Conservation (phyloP, 2,329 filamentous ascomycete species). For the Talaromyces sp. region DNA sequence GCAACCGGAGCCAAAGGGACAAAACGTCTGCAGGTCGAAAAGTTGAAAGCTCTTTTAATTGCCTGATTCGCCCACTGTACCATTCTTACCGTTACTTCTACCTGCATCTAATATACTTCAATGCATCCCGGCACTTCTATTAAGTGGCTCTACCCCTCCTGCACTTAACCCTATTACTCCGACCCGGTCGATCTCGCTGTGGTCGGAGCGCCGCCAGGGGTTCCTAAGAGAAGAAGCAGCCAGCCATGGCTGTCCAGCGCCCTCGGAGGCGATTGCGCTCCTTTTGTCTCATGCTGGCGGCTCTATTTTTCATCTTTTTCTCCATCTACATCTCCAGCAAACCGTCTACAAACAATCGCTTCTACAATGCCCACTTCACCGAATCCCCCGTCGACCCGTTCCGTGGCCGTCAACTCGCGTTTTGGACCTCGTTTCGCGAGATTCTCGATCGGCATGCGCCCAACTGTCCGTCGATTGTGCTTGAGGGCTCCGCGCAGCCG, state of each 20-base stretch:
- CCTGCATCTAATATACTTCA: not conserved
- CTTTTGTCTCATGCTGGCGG: conserved; percentile 13
- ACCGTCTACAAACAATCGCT: conserved; percentile 17
- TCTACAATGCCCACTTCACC: conserved; percentile 18
- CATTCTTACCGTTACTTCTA: too few species aligned
- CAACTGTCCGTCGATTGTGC: conserved; percentile 29
- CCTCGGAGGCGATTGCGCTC: conserved; percentile 16
- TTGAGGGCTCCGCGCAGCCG: conserved; percentile 23
- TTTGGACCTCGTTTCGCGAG: conserved; percentile 36
- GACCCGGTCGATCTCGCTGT: not conserved
- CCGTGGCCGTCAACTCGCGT: conserved; percentile 31
- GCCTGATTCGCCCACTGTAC: not conserved
- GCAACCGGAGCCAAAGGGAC: not conserved
- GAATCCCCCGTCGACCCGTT: conserved; percentile 19
- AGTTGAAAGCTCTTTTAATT: not conserved
- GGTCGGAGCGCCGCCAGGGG: not conserved
- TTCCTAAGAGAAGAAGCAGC: not conserved
- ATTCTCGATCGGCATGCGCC: conserved; percentile 33
- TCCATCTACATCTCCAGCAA: conserved; percentile 38
- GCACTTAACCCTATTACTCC: not conserved
- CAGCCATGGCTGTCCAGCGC: conserved; percentile 16
- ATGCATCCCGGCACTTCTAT: not conserved
- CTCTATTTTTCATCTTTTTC: conserved; percentile 23
- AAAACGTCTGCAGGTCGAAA: not conserved
- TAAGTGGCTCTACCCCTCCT: not conserved